Conservation (phyloP, 805 yeast species). For the Nakazawaea ernobii region DNA sequence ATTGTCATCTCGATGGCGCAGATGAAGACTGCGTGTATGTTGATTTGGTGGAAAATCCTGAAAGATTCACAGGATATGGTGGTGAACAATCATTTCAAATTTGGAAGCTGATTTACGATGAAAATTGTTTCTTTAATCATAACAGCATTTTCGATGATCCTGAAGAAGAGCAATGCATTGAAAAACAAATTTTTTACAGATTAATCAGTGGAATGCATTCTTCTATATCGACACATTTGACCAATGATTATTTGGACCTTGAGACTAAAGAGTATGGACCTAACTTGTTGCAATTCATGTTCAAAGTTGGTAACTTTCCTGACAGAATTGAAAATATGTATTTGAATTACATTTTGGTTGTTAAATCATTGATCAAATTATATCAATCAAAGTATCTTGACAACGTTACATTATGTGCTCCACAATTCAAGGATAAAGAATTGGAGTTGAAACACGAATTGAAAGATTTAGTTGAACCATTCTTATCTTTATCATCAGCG, state of each 20-base stretch:
- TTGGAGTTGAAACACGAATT: conserved; percentile 22
- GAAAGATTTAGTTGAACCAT: conserved; percentile 26
- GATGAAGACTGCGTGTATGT: conserved; percentile 74
- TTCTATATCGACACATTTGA: conserved; percentile 86
- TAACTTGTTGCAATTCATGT: conserved; percentile 74
- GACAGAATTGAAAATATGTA: conserved; percentile 88
- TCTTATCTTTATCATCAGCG: conserved; percentile 16
- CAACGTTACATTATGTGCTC: conserved; percentile 19
- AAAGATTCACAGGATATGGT: conserved; percentile 92
- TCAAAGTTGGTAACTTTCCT: conserved; percentile 82
- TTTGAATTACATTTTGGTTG: conserved; percentile 84
- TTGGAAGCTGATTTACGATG: conserved; percentile 89
- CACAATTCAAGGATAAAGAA: conserved; percentile 24
- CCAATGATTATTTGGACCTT: conserved; percentile 71
- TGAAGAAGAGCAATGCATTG: conserved; percentile 59
- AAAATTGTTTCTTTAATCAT: conserved; percentile 72
- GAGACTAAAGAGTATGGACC: conserved; percentile 81
- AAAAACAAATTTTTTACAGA: conserved; percentile 83
- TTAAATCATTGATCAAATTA: conserved; percentile 70
- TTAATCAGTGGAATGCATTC: conserved; percentile 92
- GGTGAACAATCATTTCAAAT: conserved; percentile 89
- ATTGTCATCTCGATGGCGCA: conserved; percentile 60
- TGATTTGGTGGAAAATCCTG: conserved; percentile 84
- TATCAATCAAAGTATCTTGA: conserved; percentile 25
- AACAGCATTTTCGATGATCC: conserved; percentile 28